Percentiles rank a stretch among this genome's conserved stretches.
Conservation (phyloP, 108 stramenopile genomes). For the Epithemia pelagica region DNA sequence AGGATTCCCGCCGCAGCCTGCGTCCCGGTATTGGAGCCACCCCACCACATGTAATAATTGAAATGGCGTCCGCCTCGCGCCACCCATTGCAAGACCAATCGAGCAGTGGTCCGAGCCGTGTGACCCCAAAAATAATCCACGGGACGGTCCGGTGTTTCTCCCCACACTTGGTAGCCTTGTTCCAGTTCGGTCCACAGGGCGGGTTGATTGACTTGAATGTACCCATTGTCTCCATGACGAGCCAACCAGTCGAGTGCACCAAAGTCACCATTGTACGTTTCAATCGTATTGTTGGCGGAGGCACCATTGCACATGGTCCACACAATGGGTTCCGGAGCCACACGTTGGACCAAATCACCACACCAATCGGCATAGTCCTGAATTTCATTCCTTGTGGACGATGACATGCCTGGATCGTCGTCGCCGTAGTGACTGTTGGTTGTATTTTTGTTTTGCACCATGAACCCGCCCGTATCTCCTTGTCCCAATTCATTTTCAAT, state of each 20-base stretch:
- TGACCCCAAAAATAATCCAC: conserved; percentile 55
- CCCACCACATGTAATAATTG: conserved; percentile 62
- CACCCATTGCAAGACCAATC: conserved; percentile 46
- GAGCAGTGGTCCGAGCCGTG: conserved; percentile 28
- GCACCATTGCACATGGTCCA: conserved; percentile 71
- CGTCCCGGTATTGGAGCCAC: conserved; percentile 41
- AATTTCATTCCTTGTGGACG: background rate
- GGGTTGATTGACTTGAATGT: conserved; percentile 52
- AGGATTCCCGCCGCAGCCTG: conserved; percentile 46
- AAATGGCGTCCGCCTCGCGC: conserved; percentile 54
- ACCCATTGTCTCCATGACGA: conserved; percentile 34
- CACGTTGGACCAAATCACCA: conserved; percentile 25
- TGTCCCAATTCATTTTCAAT: conserved; percentile 66
- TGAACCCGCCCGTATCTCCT: conserved; percentile 23
- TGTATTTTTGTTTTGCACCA: background rate
- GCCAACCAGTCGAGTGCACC: conserved; percentile 39
- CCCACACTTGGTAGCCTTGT: conserved; percentile 55
- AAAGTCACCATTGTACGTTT: conserved; percentile 54
- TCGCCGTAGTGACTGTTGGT: background rate
- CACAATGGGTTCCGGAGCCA: conserved; percentile 32
- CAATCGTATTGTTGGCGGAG: conserved; percentile 37
- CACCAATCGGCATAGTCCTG: conserved; percentile 63
- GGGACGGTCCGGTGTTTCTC: conserved; percentile 30
- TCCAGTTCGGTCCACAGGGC: conserved; percentile 42
- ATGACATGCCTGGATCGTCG: background rate